These are phyloP conservation scores for Moricandia moricandioides DNA, from an alignment of 345 rosid genomes.

Conservation along the genomic window DNA sequence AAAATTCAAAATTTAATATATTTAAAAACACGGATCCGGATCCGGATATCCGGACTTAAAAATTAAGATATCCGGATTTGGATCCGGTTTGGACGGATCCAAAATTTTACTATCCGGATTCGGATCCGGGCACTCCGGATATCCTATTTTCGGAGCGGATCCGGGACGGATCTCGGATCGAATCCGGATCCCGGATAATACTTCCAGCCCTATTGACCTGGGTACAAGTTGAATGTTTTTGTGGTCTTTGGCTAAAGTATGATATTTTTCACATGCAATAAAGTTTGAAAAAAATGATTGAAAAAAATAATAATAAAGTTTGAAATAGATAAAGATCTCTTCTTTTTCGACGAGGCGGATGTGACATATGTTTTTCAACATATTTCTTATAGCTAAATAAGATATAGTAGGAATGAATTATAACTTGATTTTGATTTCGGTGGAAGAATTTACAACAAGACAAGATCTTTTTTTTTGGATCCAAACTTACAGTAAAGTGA, in stretches of 20 bases:
- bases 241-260: not conserved
- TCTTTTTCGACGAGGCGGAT: slow-evolving; percentile 22
- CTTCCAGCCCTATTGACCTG: no score
- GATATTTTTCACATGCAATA: slow-evolving; percentile 30
- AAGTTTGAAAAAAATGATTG: slow-evolving; percentile 33
- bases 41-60: no score
- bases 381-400: not conserved
- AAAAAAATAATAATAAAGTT: slow-evolving; percentile 24
- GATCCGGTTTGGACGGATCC: no score
- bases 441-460: not conserved
- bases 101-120: no score
- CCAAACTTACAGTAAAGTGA: not conserved
- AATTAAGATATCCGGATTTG: no score
- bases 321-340: slow-evolving; percentile 21
- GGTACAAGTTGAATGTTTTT: not conserved
- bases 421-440: not conserved
- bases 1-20: no score
- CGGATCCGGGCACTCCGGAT: no score
- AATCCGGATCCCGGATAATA: no score
- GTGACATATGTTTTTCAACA: slow-evolving; percentile 14
- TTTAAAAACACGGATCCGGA: no score
- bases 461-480: not conserved
- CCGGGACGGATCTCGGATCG: no score
- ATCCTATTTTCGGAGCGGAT: no score
- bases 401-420: not conserved